Evolutionary conservation across 108 stramenopile genomes (phyloP), one percentile per base, ranked within the genome.

Genomic region (Pseudonitzschia pungens): DNA sequence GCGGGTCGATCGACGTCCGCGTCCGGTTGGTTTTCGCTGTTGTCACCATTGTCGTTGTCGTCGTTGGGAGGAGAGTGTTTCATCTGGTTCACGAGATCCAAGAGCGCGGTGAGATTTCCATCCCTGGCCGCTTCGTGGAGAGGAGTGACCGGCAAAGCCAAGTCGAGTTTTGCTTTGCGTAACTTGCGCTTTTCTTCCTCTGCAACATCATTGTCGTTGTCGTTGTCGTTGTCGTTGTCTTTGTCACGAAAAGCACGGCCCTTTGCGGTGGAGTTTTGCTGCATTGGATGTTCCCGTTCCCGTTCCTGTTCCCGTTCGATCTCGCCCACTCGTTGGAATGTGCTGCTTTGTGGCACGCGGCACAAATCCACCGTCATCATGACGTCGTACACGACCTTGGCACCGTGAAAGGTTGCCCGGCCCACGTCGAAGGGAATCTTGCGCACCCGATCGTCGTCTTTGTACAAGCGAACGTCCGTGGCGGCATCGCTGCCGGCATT

Each of bases 371-470:
- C 76, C 14, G 52, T 45, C 75, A 84, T 80, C 43, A 85, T 28
- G 21, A 87, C 69, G 29, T 81, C 73, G 67, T 89, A 71, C 0
- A 77, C 76, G 1, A 84, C 63, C 11, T 51, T 40, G 26, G 77
- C 75, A 22, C 45, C 50, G 56, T 84, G 76, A 75, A 88, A 81
- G 0, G 87, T 87, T 2, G 94, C 92, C 43, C 89, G 81, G 8
- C 92, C 92, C 10, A 89, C 74, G 74, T 90, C 87, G 56, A 96
- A 72, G 12, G 94, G 94, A n/a, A 96, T 81, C 57, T 77, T 83
- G 59, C 89, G 81, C 50, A 89, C 64, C 44, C 91, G 58, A 20
- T 58, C 73, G 62, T 90, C 88, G 32, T 74, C 62, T 43, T 45
- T 41, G 5, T 62, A 58, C 44, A 73, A 68, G 32, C 70, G 32